A percentile compares a stretch with the other conserved stretches of the same genome.
Evolutionary conservation across 192 early-diverging fungal species (phyloP).

Genomic region (Entomortierella lignicola): DNA sequence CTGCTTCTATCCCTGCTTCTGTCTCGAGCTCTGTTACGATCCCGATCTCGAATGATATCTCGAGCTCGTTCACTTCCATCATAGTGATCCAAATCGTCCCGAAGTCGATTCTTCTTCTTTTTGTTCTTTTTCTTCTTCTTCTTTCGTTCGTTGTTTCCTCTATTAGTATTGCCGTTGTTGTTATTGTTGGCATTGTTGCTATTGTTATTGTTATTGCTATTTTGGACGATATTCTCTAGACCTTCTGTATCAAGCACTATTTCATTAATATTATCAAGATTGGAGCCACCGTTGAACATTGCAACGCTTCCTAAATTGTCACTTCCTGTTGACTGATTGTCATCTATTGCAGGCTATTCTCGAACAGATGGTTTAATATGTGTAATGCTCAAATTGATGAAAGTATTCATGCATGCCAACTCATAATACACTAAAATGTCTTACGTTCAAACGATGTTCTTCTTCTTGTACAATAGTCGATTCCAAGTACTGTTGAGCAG

Average conservation of each 20-base stretch:
- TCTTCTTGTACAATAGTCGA: slow-evolving; percentile 44
- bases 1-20: slow-evolving; percentile 13
- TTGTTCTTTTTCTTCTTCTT: slow-evolving; percentile 48
- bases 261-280: slow-evolving; percentile 50
- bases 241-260: slow-evolving; percentile 41
- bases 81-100: slow-evolving; percentile 27
- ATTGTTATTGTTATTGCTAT: slow-evolving; percentile 2
- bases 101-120: slow-evolving; percentile 11
- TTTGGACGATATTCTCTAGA: neutral
- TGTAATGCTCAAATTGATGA: neutral
- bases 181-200: slow-evolving; percentile 44
- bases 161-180: slow-evolving; percentile 6
- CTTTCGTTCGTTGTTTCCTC: slow-evolving; percentile 15
- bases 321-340: neutral
- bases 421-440: neutral
- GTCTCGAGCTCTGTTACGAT: slow-evolving; percentile 21
- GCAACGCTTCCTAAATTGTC: neutral
- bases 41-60: slow-evolving; percentile 18
- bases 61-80: slow-evolving; percentile 37
- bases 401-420: neutral
- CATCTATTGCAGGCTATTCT: slow-evolving; percentile 2
- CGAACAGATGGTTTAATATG: neutral
- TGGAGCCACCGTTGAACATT: slow-evolving; percentile 7
- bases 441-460: slow-evolving; percentile 30
- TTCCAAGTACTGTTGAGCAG: slow-evolving; percentile 39